Evolutionary conservation across 768 basidiomycete genomes (phyloP).

Genomic region (Rhizopogon vulgaris): DNA sequence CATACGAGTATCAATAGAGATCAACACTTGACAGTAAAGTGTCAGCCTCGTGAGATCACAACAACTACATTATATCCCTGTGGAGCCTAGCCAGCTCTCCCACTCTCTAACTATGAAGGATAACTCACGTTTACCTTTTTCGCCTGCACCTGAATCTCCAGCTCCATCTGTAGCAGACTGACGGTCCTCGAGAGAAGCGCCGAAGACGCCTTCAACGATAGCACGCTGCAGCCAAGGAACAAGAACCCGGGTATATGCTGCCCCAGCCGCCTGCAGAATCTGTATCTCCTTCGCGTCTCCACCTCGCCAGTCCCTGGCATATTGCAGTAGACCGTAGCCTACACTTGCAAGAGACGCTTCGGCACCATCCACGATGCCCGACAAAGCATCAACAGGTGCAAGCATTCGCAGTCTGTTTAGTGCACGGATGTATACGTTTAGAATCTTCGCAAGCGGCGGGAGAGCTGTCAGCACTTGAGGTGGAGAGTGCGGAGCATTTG

Average conservation of each 20-base stretch:
- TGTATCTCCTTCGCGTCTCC: slow-evolving; percentile 22
- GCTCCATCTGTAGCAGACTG: neutral
- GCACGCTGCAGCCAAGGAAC: slow-evolving; percentile 70
- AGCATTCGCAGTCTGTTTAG: slow-evolving; percentile 81
- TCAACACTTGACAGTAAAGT: neutral
- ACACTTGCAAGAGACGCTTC: slow-evolving; percentile 44
- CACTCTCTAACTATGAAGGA: slow-evolving; percentile 13
- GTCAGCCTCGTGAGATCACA: too few relatives aligned
- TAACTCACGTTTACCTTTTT: slow-evolving; percentile 3
- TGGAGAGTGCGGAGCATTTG: slow-evolving; percentile 52
- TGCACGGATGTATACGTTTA: slow-evolving; percentile 66
- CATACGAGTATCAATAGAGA: neutral
- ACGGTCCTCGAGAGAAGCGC: slow-evolving; percentile 20
- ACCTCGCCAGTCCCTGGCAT: slow-evolving; percentile 35
- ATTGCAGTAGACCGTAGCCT: slow-evolving; percentile 41
- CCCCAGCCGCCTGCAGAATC: slow-evolving; percentile 44
- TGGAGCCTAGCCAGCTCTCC: slow-evolving; percentile 23
- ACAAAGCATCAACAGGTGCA: slow-evolving; percentile 58
- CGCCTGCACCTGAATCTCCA: neutral
- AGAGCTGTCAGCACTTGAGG: slow-evolving; percentile 68
- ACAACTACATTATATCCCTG: slow-evolving; percentile 1
- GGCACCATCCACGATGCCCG: slow-evolving; percentile 42
- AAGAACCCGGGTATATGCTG: slow-evolving; percentile 54
- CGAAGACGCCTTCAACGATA: slow-evolving; percentile 72
- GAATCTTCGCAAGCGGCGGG: slow-evolving; percentile 65